These are phyloP conservation scores for Calocybe indica DNA, from an alignment of 768 basidiomycete species.

Conservation along the genomic window DNA sequence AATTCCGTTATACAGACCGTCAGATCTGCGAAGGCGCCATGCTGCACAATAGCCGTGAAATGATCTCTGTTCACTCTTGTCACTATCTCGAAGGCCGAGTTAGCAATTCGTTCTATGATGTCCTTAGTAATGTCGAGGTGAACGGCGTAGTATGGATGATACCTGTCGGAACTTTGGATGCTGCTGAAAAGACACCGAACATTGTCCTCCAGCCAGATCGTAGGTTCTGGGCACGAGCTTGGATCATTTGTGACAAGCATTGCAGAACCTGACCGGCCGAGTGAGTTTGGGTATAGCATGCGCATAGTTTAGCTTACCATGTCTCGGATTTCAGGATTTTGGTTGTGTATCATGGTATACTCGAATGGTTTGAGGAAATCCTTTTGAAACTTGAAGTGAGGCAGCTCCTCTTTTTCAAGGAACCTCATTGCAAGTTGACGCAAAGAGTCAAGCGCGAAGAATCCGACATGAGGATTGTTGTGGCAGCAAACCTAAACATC, in stretches of 20 bases:
- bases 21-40: constrained; percentile 93
- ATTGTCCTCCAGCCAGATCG: constrained; percentile 99
- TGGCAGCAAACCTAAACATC: constrained; percentile 87
- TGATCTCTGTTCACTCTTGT: constrained; percentile 87
- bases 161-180: constrained; percentile 90
- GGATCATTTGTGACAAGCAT: constrained; percentile 98
- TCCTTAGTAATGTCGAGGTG: not conserved
- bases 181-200: constrained; percentile 97
- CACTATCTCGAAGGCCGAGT: constrained; percentile 93
- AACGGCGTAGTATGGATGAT: not conserved
- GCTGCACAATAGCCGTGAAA: constrained; percentile 83
- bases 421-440: constrained; percentile 98
- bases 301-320: constrained; percentile 51
- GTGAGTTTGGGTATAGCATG: constrained; percentile 2
- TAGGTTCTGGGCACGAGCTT: constrained; percentile 89
- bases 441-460: constrained; percentile 94
- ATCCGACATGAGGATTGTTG: constrained; percentile 92
- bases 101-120: constrained; percentile 75
- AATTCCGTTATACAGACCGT: constrained; percentile 98
- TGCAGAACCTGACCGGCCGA: constrained; percentile 67
- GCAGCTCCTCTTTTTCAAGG: constrained; percentile 95
- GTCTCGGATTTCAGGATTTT: constrained; percentile 92
- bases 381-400: constrained; percentile 99
- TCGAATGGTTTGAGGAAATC: constrained; percentile 98
- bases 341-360: constrained; percentile 95